phyloP scores from a whole-genome alignment of 2,329 filamentous ascomycete genomes.

The Biscogniauxia marginata region DNA sequence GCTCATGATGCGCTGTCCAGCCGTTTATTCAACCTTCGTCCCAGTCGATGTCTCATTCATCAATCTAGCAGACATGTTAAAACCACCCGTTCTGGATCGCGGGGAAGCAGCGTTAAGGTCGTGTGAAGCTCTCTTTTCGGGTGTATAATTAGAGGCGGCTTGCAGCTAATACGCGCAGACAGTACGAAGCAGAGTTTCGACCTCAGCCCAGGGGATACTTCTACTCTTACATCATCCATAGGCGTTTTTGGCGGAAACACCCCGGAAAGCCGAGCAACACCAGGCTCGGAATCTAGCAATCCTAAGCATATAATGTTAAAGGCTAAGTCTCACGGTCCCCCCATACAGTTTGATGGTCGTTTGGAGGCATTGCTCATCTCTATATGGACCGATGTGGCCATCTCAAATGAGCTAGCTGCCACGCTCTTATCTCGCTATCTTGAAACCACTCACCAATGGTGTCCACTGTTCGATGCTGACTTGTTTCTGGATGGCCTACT shows the following conservation, averaged over 20 bases:
- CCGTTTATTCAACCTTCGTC: slow-evolving; percentile 14
- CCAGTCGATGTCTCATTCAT: slow-evolving; percentile 18
- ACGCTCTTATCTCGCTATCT: slow-evolving; percentile 16
- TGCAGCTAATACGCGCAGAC: neutral
- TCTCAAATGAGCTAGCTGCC: slow-evolving; percentile 17
- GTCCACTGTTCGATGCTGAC: slow-evolving; percentile 20
- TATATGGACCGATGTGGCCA: slow-evolving; percentile 17
- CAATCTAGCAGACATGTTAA: slow-evolving; percentile 16
- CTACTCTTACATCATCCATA: neutral
- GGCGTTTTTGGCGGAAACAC: neutral
- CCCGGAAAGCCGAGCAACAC: neutral
- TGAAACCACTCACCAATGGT: slow-evolving; percentile 19
- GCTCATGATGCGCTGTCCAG: slow-evolving; percentile 21
- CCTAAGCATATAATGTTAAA: slow-evolving; percentile 7
- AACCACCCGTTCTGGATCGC: slow-evolving; percentile 9
- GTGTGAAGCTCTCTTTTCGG: slow-evolving; percentile 4
- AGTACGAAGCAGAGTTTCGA: neutral
- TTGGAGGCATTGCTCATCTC: slow-evolving; percentile 11
- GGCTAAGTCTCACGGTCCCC: neutral
- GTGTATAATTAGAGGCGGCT: neutral
- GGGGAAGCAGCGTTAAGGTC: neutral
- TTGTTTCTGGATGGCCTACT: slow-evolving; percentile 17
- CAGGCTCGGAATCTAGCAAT: neutral
- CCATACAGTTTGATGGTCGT: slow-evolving; percentile 12
- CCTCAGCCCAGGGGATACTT: neutral